These are phyloP conservation scores for Hirschioporus abietinus DNA, from an alignment of 768 basidiomycete species.

Conservation along the genomic window DNA sequence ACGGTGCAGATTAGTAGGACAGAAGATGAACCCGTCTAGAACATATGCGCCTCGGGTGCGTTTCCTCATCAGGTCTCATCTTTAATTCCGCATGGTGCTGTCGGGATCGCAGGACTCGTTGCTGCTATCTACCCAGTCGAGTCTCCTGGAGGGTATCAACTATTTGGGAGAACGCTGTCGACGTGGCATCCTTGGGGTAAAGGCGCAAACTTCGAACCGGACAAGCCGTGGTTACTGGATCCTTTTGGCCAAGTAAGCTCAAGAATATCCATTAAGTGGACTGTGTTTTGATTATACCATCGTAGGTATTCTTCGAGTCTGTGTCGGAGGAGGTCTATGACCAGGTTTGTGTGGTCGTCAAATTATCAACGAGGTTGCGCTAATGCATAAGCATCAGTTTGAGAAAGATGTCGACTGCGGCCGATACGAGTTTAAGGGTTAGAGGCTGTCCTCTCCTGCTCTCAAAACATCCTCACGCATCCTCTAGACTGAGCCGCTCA, in stretches of 20 bases:
- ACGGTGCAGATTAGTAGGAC: conserved; percentile 52
- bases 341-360: conserved; percentile 30
- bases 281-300: not conserved
- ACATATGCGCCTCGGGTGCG: conserved; percentile 56
- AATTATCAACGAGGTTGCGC: not conserved
- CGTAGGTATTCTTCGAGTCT: conserved; percentile 44
- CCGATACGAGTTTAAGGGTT: conserved; percentile 46
- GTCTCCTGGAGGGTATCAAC: conserved; percentile 61
- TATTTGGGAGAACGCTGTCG: conserved; percentile 58
- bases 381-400: conserved; percentile 28
- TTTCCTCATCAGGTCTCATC: conserved; percentile 10
- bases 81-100: conserved; percentile 42
- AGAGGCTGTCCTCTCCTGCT: not conserved
- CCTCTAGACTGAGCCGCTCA: conserved; percentile 40
- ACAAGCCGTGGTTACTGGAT: conserved; percentile 53
- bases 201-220: conserved; percentile 39
- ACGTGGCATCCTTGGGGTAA: conserved; percentile 62
- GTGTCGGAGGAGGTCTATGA: conserved; percentile 44
- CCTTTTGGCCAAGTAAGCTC: conserved; percentile 54
- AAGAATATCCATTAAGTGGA: not conserved
- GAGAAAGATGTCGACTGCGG: conserved; percentile 50
- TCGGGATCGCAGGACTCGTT: conserved; percentile 65
- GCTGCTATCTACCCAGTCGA: conserved; percentile 63
- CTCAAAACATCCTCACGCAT: conserved; percentile 15
- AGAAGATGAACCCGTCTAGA: conserved; percentile 73